A percentile compares a stretch with the other conserved stretches of the same genome.
Evolutionary conservation across 371 early-diverging fungal genomes (phyloP).

Genomic region (Apophysomyces variabilis): DNA sequence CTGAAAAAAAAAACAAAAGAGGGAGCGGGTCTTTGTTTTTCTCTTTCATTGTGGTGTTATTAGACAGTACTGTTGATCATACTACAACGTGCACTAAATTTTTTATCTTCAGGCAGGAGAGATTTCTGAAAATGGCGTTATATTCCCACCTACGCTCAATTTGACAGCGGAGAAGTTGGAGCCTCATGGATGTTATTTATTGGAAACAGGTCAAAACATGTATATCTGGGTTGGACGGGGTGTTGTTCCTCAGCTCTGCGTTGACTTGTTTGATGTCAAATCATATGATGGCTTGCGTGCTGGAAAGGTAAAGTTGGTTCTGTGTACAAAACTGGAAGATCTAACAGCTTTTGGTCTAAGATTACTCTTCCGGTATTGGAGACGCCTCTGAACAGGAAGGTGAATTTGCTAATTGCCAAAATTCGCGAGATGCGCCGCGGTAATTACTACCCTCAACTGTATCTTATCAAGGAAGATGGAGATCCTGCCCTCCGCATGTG

Average conservation of each 20-base stretch:
- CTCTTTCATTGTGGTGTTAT: too few species aligned
- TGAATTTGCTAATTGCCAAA: conserved; percentile 62
- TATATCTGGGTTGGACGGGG: conserved; percentile 89
- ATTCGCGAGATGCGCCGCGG: conserved; percentile 63
- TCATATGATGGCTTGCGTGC: conserved; percentile 64
- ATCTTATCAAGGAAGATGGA: conserved; percentile 92
- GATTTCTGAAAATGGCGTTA: conserved; percentile 58
- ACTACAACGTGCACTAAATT: background rate
- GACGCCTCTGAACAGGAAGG: conserved; percentile 60
- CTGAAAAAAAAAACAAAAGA: background rate
- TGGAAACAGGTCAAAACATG: conserved; percentile 84
- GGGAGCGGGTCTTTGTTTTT: too few species aligned
- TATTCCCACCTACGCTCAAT: conserved; percentile 79
- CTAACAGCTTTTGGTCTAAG: background rate
- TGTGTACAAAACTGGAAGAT: background rate
- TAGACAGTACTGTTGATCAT: background rate
- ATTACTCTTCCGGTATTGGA: conserved; percentile 60
- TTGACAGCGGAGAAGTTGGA: conserved; percentile 86
- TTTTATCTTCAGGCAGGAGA: conserved; percentile 53
- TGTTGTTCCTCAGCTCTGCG: conserved; percentile 75
- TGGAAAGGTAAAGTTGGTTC: conserved; percentile 54
- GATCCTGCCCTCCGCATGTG: conserved; percentile 82
- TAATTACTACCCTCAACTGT: conserved; percentile 67
- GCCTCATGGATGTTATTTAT: conserved; percentile 82
- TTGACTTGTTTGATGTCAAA: conserved; percentile 68